phyloP scores from a whole-genome alignment of 2,329 filamentous ascomycete species.

The Cercospora sojina region DNA sequence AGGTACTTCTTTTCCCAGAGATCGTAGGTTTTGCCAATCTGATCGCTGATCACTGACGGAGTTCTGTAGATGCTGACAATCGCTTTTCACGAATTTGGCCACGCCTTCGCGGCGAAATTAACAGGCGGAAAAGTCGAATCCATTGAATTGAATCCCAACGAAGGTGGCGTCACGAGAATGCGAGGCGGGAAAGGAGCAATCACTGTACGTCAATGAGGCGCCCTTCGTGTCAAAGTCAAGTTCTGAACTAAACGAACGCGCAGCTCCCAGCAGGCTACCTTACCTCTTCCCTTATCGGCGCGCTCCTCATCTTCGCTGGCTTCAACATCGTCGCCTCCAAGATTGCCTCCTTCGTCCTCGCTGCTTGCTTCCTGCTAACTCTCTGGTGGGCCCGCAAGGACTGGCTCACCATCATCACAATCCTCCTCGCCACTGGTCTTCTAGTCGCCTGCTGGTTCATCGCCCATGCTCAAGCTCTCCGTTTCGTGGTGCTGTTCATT shows the following conservation, averaged over 20 bases:
- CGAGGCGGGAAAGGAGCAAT: conserved; percentile 67
- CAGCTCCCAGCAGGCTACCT: conserved; percentile 72
- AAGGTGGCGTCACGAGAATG: conserved; percentile 78
- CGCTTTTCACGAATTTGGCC: conserved; percentile 76
- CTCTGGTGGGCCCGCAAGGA: conserved; percentile 79
- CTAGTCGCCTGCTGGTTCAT: conserved; percentile 79
- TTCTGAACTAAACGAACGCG: not conserved
- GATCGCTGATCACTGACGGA: no score
- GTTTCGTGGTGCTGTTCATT: conserved; percentile 70
- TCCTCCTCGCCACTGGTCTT: conserved; percentile 68
- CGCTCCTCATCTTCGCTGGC: conserved; percentile 73
- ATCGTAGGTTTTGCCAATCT: no score
- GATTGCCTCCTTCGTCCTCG: conserved; percentile 71
- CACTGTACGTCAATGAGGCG: conserved; percentile 48
- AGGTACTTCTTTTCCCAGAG: conserved; percentile 56
- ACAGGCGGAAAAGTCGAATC: conserved; percentile 73
- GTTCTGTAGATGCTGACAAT: conserved; percentile 86
- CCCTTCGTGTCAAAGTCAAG: no score
- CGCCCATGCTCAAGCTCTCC: conserved; percentile 68
- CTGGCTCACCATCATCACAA: conserved; percentile 72
- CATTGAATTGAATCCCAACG: conserved; percentile 71
- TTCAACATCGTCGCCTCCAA: conserved; percentile 81
- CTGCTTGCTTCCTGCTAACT: conserved; percentile 72
- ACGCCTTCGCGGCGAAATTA: conserved; percentile 69
- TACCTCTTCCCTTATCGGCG: conserved; percentile 73